A percentile compares a stretch with the other conserved stretches of the same genome.
Evolutionary conservation across 345 rosid species (phyloP).

Genomic region (Eutrema japonicum): DNA sequence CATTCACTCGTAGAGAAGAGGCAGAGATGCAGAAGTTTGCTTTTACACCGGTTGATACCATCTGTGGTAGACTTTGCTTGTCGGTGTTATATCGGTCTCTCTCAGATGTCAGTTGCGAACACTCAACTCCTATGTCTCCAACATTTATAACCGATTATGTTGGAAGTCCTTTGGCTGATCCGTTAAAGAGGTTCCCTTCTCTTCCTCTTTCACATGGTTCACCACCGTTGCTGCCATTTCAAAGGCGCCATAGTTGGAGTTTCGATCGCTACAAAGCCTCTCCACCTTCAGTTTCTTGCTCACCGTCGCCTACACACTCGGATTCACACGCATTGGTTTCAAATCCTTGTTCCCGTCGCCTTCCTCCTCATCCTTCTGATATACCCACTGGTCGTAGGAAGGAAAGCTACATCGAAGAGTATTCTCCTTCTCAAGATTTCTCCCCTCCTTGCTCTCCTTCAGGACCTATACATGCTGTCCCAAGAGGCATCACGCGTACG

Average conservation of each 20-base stretch:
- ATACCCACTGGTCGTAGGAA: slow-evolving; percentile 53
- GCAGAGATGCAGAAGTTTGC: slow-evolving; percentile 83
- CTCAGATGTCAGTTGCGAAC: slow-evolving; percentile 66
- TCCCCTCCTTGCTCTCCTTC: slow-evolving; percentile 78
- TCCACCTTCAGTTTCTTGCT: slow-evolving; percentile 67
- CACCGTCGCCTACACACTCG: slow-evolving; percentile 84
- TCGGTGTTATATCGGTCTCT: slow-evolving; percentile 68
- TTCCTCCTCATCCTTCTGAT: slow-evolving; percentile 67
- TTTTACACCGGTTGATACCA: slow-evolving; percentile 82
- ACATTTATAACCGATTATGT: slow-evolving; percentile 88
- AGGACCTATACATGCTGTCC: slow-evolving; percentile 57
- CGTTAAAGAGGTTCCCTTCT: slow-evolving; percentile 76
- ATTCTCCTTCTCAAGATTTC: slow-evolving; percentile 60
- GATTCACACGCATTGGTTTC: slow-evolving; percentile 64
- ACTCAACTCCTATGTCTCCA: slow-evolving; percentile 80
- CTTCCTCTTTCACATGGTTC: slow-evolving; percentile 74
- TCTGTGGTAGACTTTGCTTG: slow-evolving; percentile 85
- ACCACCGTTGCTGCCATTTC: slow-evolving; percentile 78
- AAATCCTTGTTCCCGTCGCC: slow-evolving; percentile 55
- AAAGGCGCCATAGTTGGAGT: slow-evolving; percentile 93
- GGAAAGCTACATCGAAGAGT: slow-evolving; percentile 57
- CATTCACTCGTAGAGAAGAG: slow-evolving; percentile 81
- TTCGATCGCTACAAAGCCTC: slow-evolving; percentile 67
- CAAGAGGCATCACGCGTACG: slow-evolving; percentile 55
- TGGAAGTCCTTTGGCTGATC: slow-evolving; percentile 96